Percentiles rank a stretch among this genome's conserved stretches.
Evolutionary conservation across 495 filamentous ascomycete genomes (phyloP).

Genomic region (Immersiella caudata): DNA sequence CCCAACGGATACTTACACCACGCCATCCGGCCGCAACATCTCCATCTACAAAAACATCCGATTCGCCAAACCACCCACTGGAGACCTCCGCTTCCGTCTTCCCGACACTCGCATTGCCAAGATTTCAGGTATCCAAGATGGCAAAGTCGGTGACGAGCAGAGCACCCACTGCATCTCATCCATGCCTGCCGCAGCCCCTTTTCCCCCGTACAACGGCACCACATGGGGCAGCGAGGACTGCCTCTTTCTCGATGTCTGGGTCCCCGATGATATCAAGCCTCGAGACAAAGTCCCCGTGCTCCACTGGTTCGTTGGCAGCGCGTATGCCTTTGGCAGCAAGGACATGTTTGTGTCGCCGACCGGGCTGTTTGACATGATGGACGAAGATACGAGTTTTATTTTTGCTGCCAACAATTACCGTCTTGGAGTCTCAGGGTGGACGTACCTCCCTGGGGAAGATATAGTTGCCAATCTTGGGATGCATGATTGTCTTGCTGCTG

Average conservation of each 20-base stretch:
- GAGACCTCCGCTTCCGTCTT: slow-evolving; percentile 14
- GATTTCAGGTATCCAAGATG: slow-evolving; percentile 10
- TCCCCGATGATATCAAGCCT: slow-evolving; percentile 9
- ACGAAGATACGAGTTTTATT: slow-evolving; percentile 17
- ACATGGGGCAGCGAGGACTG: slow-evolving; percentile 22
- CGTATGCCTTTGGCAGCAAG: slow-evolving; percentile 21
- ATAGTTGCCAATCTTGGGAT: slow-evolving; percentile 16
- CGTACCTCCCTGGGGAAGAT: slow-evolving; percentile 2
- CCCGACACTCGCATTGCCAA: background rate
- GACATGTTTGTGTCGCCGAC: slow-evolving; percentile 9
- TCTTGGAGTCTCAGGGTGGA: slow-evolving; percentile 7
- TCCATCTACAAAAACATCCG: slow-evolving; percentile 24
- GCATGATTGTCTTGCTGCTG: slow-evolving; percentile 19
- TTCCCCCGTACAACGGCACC: slow-evolving; percentile 17
- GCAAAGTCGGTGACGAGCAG: background rate
- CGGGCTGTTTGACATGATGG: slow-evolving; percentile 14
- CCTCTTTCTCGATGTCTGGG: slow-evolving; percentile 21
- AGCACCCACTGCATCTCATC: slow-evolving; percentile 21
- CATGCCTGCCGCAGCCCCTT: background rate
- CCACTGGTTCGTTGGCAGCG: slow-evolving; percentile 15
- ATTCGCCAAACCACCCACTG: slow-evolving; percentile 18
- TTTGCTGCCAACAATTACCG: slow-evolving; percentile 20
- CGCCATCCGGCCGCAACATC: slow-evolving; percentile 11
- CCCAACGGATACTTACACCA: slow-evolving; percentile 11
- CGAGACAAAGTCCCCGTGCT: slow-evolving; percentile 16